Conservation (phyloP, 768 basidiomycete genomes). For the Phylloporus sp. region DNA sequence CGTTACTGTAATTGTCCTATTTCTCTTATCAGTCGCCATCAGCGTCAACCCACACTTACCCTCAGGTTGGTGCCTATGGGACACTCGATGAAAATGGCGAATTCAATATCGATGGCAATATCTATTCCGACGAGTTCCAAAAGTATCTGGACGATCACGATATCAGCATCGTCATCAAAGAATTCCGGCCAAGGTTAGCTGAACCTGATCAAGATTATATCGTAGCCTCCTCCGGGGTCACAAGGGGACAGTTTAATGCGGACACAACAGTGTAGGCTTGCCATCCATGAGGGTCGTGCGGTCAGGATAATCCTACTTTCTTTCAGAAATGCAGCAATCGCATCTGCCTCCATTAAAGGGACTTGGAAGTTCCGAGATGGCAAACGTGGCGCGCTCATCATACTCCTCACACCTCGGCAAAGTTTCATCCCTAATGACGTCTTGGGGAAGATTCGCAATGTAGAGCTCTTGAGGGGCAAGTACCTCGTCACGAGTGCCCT, state of each 20-base stretch:
- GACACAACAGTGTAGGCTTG: conserved; percentile 3
- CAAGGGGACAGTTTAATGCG: conserved; percentile 8
- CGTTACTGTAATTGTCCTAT: conserved; percentile 14
- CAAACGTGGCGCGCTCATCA: conserved; percentile 28
- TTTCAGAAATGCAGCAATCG: conserved; percentile 9
- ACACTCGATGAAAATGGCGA: conserved; percentile 14
- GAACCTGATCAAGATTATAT: conserved; percentile 17
- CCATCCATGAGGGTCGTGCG: not conserved
- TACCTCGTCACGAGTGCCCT: conserved; percentile 24
- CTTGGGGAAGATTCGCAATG: conserved; percentile 3
- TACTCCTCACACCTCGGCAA: conserved; percentile 24
- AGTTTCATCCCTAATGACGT: conserved; percentile 8
- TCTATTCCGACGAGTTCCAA: conserved; percentile 19
- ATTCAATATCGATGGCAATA: conserved; percentile 18
- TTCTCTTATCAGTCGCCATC: not conserved
- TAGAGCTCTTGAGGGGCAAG: conserved; percentile 15
- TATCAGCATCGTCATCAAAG: not conserved
- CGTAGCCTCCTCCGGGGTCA: conserved; percentile 19
- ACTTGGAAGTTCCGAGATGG: conserved; percentile 23
- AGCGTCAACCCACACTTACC: not conserved
- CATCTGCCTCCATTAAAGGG: conserved; percentile 26
- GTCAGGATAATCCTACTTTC: not conserved
- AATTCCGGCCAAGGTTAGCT: not conserved
- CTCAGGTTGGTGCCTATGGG: conserved; percentile 31
- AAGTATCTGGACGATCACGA: not conserved